Percentiles rank a stretch among this genome's conserved stretches.
Evolutionary conservation across 805 yeast species (phyloP).

Genomic region (Sugiyamaella floridensis): DNA sequence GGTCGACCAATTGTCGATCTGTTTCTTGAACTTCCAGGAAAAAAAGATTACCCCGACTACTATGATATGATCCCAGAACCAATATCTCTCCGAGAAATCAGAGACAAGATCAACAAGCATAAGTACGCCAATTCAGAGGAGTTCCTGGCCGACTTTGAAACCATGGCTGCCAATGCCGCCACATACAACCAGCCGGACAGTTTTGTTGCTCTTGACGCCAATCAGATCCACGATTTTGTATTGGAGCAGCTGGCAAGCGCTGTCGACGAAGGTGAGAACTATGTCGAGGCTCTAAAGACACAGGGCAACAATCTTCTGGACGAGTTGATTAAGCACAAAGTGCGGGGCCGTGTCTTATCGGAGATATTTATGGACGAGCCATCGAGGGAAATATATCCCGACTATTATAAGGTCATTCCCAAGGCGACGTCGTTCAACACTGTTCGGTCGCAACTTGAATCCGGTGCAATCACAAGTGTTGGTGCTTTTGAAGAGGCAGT

Average conservation of each 20-base stretch:
- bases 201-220: constrained; percentile 62
- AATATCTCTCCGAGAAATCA: constrained; percentile 62
- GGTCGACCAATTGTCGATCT: constrained; percentile 35
- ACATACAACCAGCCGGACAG: constrained; percentile 62
- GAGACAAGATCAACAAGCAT: constrained; percentile 37
- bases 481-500: constrained; percentile 55
- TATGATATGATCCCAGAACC: constrained; percentile 59
- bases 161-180: constrained; percentile 64
- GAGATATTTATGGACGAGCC: constrained; percentile 75
- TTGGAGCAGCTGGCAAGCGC: constrained; percentile 34
- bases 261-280: constrained; percentile 8
- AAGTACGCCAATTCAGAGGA: constrained; percentile 33
- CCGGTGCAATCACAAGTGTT: constrained; percentile 47
- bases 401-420: constrained; percentile 65
- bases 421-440: constrained; percentile 67
- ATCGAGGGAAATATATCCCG: constrained; percentile 64
- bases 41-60: constrained; percentile 73
- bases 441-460: constrained; percentile 47
- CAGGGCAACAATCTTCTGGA: constrained; percentile 28
- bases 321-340: constrained; percentile 39
- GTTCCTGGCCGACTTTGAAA: constrained; percentile 53
- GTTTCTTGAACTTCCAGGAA: constrained; percentile 67
- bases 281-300: constrained; percentile 12
- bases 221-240: constrained; percentile 49
- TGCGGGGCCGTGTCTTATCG: constrained; percentile 43